Percentiles rank a stretch among this genome's conserved stretches.
Conservation (phyloP, 129 eudicot species). For the Lactuca sativa region DNA sequence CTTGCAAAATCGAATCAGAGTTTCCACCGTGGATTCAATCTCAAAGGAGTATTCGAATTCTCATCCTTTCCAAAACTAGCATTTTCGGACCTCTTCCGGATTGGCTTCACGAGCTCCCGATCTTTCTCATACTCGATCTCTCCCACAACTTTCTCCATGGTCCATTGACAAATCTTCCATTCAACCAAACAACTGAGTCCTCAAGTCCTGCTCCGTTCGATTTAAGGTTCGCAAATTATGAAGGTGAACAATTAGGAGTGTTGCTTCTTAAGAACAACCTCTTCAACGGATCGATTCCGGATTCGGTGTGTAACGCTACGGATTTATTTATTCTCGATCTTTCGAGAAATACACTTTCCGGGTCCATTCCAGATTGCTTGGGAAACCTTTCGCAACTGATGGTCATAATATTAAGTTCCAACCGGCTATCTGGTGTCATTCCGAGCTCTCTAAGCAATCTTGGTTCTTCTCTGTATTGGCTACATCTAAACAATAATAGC, state of each 20-base stretch:
- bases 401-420: constrained; percentile 29
- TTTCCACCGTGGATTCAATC: constrained; percentile 44
- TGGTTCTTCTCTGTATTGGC: constrained; percentile 20
- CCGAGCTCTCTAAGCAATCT: constrained; percentile 37
- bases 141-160: constrained; percentile 35
- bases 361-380: constrained; percentile 38
- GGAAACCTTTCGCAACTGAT: constrained; percentile 4
- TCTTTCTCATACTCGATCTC: constrained; percentile 19
- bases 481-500: constrained; percentile 39
- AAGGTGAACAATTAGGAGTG: constrained; percentile 2
- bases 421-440: constrained; percentile 30
- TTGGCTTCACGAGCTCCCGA: constrained; percentile 30
- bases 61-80: constrained; percentile 32
- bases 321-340: constrained; percentile 23
- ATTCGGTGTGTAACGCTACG: constrained; percentile 21
- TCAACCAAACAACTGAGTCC: constrained; percentile 19
- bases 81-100: constrained; percentile 36
- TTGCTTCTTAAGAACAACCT: constrained; percentile 35
- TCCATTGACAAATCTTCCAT: constrained; percentile 23
- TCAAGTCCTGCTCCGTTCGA: not conserved
- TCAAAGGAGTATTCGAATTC: constrained; percentile 17
- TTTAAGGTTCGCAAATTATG: constrained; percentile 14
- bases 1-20: constrained; percentile 29
- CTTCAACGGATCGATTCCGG: constrained; percentile 32
- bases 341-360: constrained; percentile 35